Conservation (phyloP, 441 rosid species). For the Gossypium gossypioides region DNA sequence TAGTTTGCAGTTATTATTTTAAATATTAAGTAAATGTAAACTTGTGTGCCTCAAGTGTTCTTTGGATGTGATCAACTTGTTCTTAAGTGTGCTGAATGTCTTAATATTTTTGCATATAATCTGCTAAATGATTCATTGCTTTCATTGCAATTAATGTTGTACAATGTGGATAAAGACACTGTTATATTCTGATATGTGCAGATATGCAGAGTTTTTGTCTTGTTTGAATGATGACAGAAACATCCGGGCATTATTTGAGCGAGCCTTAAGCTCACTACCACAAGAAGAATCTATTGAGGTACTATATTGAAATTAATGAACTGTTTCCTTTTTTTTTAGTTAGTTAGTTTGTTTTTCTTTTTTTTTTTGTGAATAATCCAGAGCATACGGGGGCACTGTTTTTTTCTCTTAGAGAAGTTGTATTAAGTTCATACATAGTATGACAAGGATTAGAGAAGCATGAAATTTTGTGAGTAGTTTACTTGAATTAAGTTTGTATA, state of each 20-base stretch:
- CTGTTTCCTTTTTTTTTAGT: neutral
- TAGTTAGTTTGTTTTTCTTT: too few species aligned
- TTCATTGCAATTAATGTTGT: neutral
- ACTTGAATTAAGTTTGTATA: neutral
- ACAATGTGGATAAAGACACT: neutral
- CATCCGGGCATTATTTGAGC: slow-evolving; percentile 86
- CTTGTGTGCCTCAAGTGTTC: neutral
- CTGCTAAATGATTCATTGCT: neutral
- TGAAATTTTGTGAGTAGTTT: neutral
- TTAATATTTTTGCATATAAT: neutral
- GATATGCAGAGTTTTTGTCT: slow-evolving; percentile 92
- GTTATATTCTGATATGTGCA: slow-evolving; percentile 23
- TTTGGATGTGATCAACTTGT: neutral
- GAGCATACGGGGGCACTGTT: neutral
- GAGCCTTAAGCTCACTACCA: slow-evolving; percentile 84
- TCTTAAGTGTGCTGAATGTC: neutral
- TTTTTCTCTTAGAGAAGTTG: neutral
- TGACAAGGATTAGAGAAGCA: neutral
- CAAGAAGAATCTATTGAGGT: slow-evolving; percentile 83
- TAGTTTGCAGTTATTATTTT: neutral
- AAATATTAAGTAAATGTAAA: neutral
- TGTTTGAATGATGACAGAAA: slow-evolving; percentile 88
- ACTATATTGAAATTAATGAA: neutral
- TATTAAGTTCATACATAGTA: neutral
- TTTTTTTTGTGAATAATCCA: neutral